A percentile compares a stretch with the other conserved stretches of the same genome.
These are phyloP conservation scores for Ampelomyces quisqualis DNA, from an alignment of 2,329 filamentous ascomycete genomes.

Conservation along the genomic window DNA sequence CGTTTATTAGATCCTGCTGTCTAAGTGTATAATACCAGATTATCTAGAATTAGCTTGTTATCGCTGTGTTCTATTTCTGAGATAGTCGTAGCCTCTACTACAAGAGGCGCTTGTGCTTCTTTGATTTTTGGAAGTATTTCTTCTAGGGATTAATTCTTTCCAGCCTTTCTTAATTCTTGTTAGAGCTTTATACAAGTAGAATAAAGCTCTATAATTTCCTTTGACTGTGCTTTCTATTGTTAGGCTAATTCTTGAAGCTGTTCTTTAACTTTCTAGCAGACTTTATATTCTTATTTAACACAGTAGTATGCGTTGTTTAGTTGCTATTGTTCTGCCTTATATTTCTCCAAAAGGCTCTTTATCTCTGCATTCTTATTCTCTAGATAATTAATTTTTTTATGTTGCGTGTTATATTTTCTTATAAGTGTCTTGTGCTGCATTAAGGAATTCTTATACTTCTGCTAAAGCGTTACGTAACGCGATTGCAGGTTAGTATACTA, in stretches of 20 bases:
- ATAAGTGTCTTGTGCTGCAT: conserved; percentile 3
- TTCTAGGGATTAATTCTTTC: conserved; percentile 2
- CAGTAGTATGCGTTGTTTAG: conserved; percentile 5
- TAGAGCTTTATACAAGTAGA: conserved; percentile 5
- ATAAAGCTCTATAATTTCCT: conserved; percentile 5
- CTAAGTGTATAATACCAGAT: conserved; percentile 5
- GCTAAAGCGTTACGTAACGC: conserved; percentile 6
- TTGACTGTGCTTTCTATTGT: conserved; percentile 7
- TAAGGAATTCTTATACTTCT: conserved; percentile 1
- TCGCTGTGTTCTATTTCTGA: conserved; percentile 8
- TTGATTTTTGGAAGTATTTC: conserved; percentile 1
- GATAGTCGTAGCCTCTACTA: conserved; percentile 9
- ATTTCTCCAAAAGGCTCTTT: conserved; percentile 6
- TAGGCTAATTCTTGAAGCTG: conserved; percentile 7
- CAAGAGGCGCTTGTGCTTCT: conserved; percentile 7
- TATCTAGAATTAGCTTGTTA: conserved; percentile 7
- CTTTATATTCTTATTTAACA: conserved; percentile 3
- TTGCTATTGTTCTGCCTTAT: conserved; percentile 3
- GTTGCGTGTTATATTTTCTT: conserved; percentile 5
- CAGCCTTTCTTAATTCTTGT: conserved; percentile 6
- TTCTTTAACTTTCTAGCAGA: conserved; percentile 7
- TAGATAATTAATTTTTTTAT: conserved; percentile 3
- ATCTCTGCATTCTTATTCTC: conserved; percentile 9
- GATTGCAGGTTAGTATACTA: conserved; percentile 6
- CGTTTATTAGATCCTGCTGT: conserved; percentile 4